phyloP scores from a whole-genome alignment of 441 rosid species.

The Bruguiera hainesii region DNA sequence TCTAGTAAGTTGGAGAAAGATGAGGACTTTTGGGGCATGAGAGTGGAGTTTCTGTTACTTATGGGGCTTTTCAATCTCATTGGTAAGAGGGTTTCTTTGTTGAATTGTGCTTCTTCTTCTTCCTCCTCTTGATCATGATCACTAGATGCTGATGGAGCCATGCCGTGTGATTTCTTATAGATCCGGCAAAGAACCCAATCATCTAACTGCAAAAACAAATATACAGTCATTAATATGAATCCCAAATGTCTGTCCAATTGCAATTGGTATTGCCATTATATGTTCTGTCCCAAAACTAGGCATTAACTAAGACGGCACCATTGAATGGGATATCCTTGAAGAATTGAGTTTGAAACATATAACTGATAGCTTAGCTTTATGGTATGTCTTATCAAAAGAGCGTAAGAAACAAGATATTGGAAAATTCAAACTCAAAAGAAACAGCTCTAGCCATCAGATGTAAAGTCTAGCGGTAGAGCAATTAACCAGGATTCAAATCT shows the following conservation, averaged over 20 bases:
- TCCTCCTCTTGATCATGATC: slow-evolving; percentile 59
- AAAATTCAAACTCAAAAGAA: neutral
- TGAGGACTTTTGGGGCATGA: slow-evolving; percentile 60
- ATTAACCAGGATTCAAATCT: neutral
- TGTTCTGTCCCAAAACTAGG: no score
- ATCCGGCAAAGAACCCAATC: slow-evolving; percentile 99
- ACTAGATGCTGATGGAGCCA: slow-evolving; percentile 40
- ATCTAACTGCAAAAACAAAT: slow-evolving; percentile 51
- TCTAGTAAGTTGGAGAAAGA: slow-evolving; percentile 78
- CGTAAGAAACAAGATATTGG: slow-evolving; percentile 8
- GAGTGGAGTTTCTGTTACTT: slow-evolving; percentile 21
- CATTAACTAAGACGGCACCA: no score
- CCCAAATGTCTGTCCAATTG: no score
- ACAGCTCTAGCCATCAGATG: no score
- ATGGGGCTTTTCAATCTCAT: slow-evolving; percentile 28
- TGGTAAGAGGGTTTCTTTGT: slow-evolving; percentile 38
- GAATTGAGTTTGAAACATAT: neutral
- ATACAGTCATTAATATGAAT: neutral
- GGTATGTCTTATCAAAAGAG: slow-evolving; percentile 6
- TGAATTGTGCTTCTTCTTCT: slow-evolving; percentile 47
- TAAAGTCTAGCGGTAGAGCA: no score
- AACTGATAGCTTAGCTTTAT: neutral
- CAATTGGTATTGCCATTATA: no score
- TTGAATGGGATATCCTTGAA: neutral
- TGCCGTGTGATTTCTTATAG: slow-evolving; percentile 70